A percentile compares a stretch with the other conserved stretches of the same genome.
Evolutionary conservation across 23 red algal genomes (phyloP).

Genomic region (Gracilaria caudata): DNA sequence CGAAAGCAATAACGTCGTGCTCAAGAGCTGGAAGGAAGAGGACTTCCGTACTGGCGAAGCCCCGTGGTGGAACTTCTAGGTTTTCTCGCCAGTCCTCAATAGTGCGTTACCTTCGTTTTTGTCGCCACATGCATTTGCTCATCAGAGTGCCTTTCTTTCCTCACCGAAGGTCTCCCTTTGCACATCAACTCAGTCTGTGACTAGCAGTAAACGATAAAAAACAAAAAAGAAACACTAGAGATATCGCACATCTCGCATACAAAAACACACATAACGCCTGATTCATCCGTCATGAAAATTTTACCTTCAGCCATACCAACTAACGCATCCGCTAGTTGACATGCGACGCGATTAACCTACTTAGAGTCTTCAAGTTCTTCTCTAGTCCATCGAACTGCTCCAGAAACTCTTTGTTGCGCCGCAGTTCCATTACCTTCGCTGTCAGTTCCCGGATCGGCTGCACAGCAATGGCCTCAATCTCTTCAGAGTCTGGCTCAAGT

Average conservation of each 20-base stretch:
- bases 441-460: constrained; percentile 40
- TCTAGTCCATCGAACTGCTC: constrained; percentile 54
- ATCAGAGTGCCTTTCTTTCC: not conserved
- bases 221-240: too few species aligned
- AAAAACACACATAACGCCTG: not conserved
- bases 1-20: constrained; percentile 72
- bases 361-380: constrained; percentile 66
- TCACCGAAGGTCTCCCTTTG: not conserved
- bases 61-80: constrained; percentile 99
- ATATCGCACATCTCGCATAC: not conserved
- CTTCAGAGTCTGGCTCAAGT: constrained; percentile 57
- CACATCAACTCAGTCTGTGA: not conserved
- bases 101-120: constrained; percentile 18
- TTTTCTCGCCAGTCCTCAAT: not conserved
- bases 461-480: constrained; percentile 48
- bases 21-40: constrained; percentile 96
- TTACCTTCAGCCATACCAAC: not conserved
- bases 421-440: constrained; percentile 49
- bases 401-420: constrained; percentile 53
- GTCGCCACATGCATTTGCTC: not conserved
- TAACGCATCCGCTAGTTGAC: not conserved
- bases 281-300: constrained; percentile 13
- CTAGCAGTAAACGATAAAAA: constrained; percentile 8
- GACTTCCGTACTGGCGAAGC: constrained; percentile 92
- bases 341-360: constrained; percentile 61